Base-by-base conservation (phyloP, 2,329 filamentous ascomycete species). In the Verticillium longisporum region DNA sequence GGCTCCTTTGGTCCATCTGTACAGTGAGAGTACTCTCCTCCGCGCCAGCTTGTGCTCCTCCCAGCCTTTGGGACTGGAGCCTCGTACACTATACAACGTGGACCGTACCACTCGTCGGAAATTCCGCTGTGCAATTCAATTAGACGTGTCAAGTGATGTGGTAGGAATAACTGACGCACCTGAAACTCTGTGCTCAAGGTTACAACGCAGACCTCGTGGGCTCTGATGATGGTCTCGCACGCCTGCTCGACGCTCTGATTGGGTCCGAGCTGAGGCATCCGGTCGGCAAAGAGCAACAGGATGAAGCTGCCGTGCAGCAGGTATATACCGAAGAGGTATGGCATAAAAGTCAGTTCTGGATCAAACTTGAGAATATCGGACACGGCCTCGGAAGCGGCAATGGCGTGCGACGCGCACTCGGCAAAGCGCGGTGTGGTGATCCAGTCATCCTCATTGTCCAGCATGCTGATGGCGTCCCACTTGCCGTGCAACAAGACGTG, bases 101-200 rank as follows among this genome's bases (percentile, higher is more conserved):
- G 77, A 78, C 10, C 79, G 70, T 63, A 84, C 74, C 0, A 84
- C 80, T 64, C 81, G 82, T 34, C 81, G 76, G 66, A 84, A 84
- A 64, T 83, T 83, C 70, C 80, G 77, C 79, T 82, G 61, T 9
- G n/a, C 11, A 9, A 56, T 31, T 31, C 26, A 31, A 31, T 31
- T 31, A 31, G 26, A 31, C 5, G 26, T 31, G 26, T 31, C 18
- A 54, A 57, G 13, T 38, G 37, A 41, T 14, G 50, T 3, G 18
- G 37, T 54, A 26, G 0, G 5, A n/a, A 56, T 15, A 33, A 9
- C 34, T 36, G 18, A 59, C 64, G 13, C 70, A 78, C 77, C 71
- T 82, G 79, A 63, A 81, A 82, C 54, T 80, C 78, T 0, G 60
- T 61, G 57, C 73, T 77, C 10, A 82, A 67, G 7, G 80, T 82